Conservation (phyloP, 2,329 filamentous ascomycete species). For the Fusarium sp. region DNA sequence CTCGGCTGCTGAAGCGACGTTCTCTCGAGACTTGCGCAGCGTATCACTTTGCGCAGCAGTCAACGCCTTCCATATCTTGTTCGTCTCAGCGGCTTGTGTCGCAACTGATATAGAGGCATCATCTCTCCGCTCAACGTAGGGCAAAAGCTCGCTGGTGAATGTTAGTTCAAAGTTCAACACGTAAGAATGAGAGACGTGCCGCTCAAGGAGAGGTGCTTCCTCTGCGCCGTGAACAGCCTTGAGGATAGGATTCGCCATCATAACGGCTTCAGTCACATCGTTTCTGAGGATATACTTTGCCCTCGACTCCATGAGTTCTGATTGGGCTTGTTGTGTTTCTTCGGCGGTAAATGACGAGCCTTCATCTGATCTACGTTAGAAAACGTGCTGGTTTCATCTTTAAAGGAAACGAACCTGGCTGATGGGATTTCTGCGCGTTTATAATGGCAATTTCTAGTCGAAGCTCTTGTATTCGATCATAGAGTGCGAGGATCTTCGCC, state of each 20-base stretch:
- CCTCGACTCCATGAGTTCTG: constrained; percentile 76
- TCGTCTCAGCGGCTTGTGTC: constrained; percentile 67
- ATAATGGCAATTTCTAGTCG: constrained; percentile 79
- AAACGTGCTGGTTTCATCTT: not conserved
- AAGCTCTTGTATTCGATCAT: constrained; percentile 78
- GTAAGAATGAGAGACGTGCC: constrained; percentile 61
- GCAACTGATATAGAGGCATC: constrained; percentile 73
- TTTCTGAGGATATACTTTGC: constrained; percentile 78
- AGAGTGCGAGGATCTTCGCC: constrained; percentile 74
- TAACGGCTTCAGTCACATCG: constrained; percentile 75
- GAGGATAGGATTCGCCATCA: constrained; percentile 80
- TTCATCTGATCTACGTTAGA: constrained; percentile 37
- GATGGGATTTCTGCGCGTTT: constrained; percentile 59
- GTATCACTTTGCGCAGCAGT: constrained; percentile 70
- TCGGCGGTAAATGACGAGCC: constrained; percentile 59
- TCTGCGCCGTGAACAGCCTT: constrained; percentile 80
- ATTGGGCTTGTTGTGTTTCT: constrained; percentile 70
- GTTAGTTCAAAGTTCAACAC: constrained; percentile 15
- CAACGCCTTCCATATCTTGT: constrained; percentile 65
- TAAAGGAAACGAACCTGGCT: constrained; percentile 50
- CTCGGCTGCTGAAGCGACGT: constrained; percentile 71
- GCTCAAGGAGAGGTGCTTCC: constrained; percentile 74
- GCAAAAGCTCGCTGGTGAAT: constrained; percentile 71
- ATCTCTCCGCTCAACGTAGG: constrained; percentile 76
- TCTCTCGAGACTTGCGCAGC: constrained; percentile 68